A percentile compares a stretch with the other conserved stretches of the same genome.
phyloP scores from a whole-genome alignment of 2,329 filamentous ascomycete genomes.

The Zelopaecilomyces penicillatus region DNA sequence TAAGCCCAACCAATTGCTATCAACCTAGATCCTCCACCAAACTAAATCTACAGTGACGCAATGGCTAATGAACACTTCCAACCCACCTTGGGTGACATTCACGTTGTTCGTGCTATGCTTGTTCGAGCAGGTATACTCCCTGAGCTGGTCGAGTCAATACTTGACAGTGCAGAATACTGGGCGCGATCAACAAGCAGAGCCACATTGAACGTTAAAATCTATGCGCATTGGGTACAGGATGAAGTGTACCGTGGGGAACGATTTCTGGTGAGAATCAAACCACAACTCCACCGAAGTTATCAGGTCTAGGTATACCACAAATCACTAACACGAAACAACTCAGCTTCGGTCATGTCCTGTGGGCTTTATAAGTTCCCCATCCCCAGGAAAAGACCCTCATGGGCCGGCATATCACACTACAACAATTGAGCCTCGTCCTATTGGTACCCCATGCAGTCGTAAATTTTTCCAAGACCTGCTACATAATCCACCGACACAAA shows the following conservation, averaged over 20 bases:
- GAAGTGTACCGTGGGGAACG: background rate
- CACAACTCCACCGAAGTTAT: no score
- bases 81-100: slow-evolving; percentile 40
- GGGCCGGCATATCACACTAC: background rate
- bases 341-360: slow-evolving; percentile 6
- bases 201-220: slow-evolving; percentile 9
- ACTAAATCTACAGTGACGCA: background rate
- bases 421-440: background rate
- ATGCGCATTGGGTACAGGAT: background rate
- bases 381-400: background rate
- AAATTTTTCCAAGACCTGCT: slow-evolving; percentile 24
- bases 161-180: slow-evolving; percentile 58
- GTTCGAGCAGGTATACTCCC: slow-evolving; percentile 37
- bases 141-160: slow-evolving; percentile 47
- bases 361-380: background rate
- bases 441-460: slow-evolving; percentile 7
- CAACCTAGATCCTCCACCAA: no score
- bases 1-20: no score
- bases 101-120: slow-evolving; percentile 40
- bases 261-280: slow-evolving; percentile 2
- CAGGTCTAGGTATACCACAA: no score
- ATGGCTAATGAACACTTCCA: slow-evolving; percentile 11
- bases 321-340: no score
- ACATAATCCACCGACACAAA: slow-evolving; percentile 30
- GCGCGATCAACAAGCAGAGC: slow-evolving; percentile 34